Percentiles rank a stretch among this genome's conserved stretches.
Conservation (phyloP, 495 filamentous ascomycete genomes). For the Hypoxylon lenormandii region DNA sequence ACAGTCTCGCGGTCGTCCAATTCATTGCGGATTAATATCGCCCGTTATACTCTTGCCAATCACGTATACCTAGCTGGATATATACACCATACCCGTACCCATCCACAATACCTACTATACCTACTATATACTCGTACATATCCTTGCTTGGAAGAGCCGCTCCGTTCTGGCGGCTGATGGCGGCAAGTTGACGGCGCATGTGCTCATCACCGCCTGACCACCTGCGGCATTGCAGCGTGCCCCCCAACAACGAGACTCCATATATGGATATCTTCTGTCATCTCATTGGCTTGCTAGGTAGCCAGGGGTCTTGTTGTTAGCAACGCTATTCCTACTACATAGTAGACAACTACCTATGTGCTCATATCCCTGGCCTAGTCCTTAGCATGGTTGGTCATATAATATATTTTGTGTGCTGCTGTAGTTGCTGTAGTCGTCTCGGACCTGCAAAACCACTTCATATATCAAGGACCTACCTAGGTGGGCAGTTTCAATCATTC, state of each 20-base stretch:
- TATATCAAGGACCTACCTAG: neutral
- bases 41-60: too few species aligned
- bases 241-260: constrained; percentile 24
- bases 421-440: neutral
- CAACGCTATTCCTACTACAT: constrained; percentile 38
- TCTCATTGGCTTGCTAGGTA: constrained; percentile 28
- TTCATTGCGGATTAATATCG: neutral
- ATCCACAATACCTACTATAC: neutral
- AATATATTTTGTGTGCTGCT: constrained; percentile 8
- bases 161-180: constrained; percentile 24
- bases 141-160: constrained; percentile 28
- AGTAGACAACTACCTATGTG: constrained; percentile 11
- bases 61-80: too few species aligned
- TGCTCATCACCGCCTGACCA: constrained; percentile 43
- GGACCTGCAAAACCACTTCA: neutral
- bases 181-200: constrained; percentile 31
- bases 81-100: constrained; percentile 1
- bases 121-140: too few species aligned
- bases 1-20: neutral
- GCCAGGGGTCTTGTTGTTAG: constrained; percentile 6
- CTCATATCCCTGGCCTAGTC: constrained; percentile 12
- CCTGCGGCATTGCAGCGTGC: constrained; percentile 23
- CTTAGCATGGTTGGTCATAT: constrained; percentile 15
- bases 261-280: constrained; percentile 13
- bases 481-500: too few species aligned